Base-by-base conservation (phyloP, 345 rosid species). In the Lepidium aucheri region DNA sequence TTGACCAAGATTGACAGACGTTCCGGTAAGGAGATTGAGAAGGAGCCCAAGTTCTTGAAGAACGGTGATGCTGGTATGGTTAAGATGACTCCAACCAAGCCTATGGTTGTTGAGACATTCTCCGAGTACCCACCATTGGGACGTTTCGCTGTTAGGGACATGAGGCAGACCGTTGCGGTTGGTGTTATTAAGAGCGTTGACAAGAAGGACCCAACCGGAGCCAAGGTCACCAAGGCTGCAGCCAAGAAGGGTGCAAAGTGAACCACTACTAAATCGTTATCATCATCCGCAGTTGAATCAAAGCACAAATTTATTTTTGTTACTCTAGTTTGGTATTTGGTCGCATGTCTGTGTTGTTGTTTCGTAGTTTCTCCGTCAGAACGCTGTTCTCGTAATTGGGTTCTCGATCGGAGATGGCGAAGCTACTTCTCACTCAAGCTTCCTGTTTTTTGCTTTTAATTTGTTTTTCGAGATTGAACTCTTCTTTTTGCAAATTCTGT, bases 81-180 rank as follows among this genome's bases (percentile, higher is more conserved):
- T 12, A 81, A 81, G 85, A 81, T 81, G 85, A 61, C 76, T 78
- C 92, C 92, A 1, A 81, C 85, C 60, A 88, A 88, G 81, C 96
- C 96, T 36, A 88, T 88, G 96, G 96, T 88, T 0, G 96, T 88
- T 0, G 96, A 88, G 72, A 86, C 96, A 8, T 88, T 88, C 83
- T 76, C 88, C 0, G 79, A 45, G 53, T 88, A 88, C 65, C 94
- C 96, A 1, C 96, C 96, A 0, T 82, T 89, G 0, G 96, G 96
- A 2, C 91, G 96, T 11, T 89, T 89, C 9, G 96, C 96, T 0
- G 96, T 89, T 6, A 82, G 96, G 53, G 96, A 89, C 72, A 89
- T 89, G 96, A 84, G 96, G 1, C 96, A 89, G 83, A 89, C 94
- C 0, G 96, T 89, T 5, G 91, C 96, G 0, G 96, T 86, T 0